phyloP scores from a whole-genome alignment of 495 filamentous ascomycete species.

The Corynascus novoguineensis region DNA sequence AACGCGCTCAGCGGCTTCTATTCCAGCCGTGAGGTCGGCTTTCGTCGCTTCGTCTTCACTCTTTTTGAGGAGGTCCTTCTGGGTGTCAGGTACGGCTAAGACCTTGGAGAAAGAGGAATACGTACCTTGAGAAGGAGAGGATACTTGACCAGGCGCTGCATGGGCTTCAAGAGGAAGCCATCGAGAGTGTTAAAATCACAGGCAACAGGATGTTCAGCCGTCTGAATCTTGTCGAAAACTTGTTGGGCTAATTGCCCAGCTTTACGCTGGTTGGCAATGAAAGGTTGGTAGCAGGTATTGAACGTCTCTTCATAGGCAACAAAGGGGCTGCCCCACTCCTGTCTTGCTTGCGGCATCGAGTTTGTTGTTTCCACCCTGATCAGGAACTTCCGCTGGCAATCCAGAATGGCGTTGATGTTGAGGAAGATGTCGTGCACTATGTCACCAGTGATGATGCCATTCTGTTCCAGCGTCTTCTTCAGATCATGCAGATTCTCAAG shows the following conservation, averaged over 20 bases:
- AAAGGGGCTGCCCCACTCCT: slow-evolving; percentile 91
- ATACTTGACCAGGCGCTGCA: slow-evolving; percentile 92
- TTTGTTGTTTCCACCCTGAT: slow-evolving; percentile 96
- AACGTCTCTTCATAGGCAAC: slow-evolving; percentile 71
- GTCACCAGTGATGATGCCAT: slow-evolving; percentile 82
- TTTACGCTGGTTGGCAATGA: slow-evolving; percentile 86
- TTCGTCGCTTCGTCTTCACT: slow-evolving; percentile 63
- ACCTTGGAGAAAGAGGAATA: slow-evolving; percentile 21
- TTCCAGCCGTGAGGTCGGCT: slow-evolving; percentile 62
- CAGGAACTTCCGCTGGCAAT: slow-evolving; percentile 90
- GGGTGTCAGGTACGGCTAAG: slow-evolving; percentile 8
- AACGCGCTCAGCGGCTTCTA: slow-evolving; percentile 68
- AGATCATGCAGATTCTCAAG: slow-evolving; percentile 88
- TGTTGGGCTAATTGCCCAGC: slow-evolving; percentile 56
- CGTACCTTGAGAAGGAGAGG: slow-evolving; percentile 80
- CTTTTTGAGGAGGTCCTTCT: slow-evolving; percentile 82
- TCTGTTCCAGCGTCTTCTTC: slow-evolving; percentile 83
- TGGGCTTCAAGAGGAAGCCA: slow-evolving; percentile 91
- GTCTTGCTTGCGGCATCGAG: slow-evolving; percentile 64
- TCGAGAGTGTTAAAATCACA: slow-evolving; percentile 62
- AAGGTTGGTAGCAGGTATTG: slow-evolving; percentile 79
- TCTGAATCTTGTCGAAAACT: slow-evolving; percentile 57
- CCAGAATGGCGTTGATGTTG: slow-evolving; percentile 87
- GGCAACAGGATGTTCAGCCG: slow-evolving; percentile 50
- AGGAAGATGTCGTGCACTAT: slow-evolving; percentile 91